These are phyloP conservation scores for Umbelopsis sp. DNA, from an alignment of 192 early-diverging fungal genomes.

Conservation along the genomic window DNA sequence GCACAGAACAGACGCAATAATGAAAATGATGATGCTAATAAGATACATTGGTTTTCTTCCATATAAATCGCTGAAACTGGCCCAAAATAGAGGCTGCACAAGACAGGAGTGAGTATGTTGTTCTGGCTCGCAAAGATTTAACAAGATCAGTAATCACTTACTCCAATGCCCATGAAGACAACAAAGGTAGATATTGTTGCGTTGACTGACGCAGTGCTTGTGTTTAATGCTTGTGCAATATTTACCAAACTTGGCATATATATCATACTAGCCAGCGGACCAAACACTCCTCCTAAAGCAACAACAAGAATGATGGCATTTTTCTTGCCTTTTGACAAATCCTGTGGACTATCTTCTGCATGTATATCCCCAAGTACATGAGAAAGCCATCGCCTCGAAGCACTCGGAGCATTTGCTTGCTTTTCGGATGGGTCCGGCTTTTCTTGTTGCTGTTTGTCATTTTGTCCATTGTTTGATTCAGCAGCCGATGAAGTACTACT, in stretches of 20 bases:
- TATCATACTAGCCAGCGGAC: slow-evolving; percentile 22
- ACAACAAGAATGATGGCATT: slow-evolving; percentile 19
- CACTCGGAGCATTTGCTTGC: no score
- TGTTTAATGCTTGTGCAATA: slow-evolving; percentile 13
- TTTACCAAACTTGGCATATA: slow-evolving; percentile 25
- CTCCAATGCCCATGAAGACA: slow-evolving; percentile 23
- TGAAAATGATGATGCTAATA: slow-evolving; percentile 21
- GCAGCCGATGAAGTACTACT: no score
- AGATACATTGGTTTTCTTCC: slow-evolving; percentile 30
- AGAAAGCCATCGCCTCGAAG: background rate
- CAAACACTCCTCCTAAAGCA: slow-evolving; percentile 20
- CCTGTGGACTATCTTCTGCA: background rate
- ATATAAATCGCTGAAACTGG: slow-evolving; percentile 26
- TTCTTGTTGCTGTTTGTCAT: background rate
- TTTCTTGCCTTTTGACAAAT: background rate
- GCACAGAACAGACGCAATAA: slow-evolving; percentile 23
- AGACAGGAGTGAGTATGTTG: background rate
- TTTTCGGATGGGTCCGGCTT: background rate
- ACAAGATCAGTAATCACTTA: background rate
- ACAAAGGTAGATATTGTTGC: slow-evolving; percentile 19
- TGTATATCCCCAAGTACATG: slow-evolving; percentile 10
- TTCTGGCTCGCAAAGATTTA: no score
- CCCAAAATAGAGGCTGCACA: slow-evolving; percentile 31
- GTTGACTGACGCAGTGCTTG: slow-evolving; percentile 17
- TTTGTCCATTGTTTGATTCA: no score